phyloP scores from a whole-genome alignment of 495 filamentous ascomycete species.

The Aspergillus campestris region DNA sequence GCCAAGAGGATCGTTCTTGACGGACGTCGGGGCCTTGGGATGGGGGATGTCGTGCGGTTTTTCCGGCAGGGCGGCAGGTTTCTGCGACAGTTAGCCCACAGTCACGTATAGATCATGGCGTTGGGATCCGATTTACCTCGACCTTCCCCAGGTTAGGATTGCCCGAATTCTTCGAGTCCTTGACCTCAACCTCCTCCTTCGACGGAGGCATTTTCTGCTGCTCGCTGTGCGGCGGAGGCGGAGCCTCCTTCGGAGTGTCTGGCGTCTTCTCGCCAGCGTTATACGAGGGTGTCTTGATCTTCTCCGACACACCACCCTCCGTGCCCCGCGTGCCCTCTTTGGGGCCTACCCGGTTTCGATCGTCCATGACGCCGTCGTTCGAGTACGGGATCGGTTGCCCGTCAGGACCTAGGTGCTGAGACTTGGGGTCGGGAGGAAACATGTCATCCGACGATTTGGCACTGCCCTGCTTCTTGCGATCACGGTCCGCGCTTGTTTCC shows the following conservation, averaged over 20 bases:
- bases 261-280: slow-evolving; percentile 64
- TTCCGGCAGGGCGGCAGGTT: slow-evolving; percentile 71
- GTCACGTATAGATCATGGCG: neutral
- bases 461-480: slow-evolving; percentile 41
- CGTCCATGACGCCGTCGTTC: slow-evolving; percentile 89
- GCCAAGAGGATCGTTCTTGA: slow-evolving; percentile 57
- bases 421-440: slow-evolving; percentile 21
- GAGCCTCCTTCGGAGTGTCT: slow-evolving; percentile 74
- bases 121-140: slow-evolving; percentile 46
- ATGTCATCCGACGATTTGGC: slow-evolving; percentile 18
- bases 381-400: slow-evolving; percentile 65
- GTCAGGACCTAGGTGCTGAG: slow-evolving; percentile 39
- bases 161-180: slow-evolving; percentile 27
- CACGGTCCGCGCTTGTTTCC: slow-evolving; percentile 53
- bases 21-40: slow-evolving; percentile 59
- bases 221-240: slow-evolving; percentile 71
- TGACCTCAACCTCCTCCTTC: slow-evolving; percentile 30
- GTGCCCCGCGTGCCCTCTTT: slow-evolving; percentile 82
- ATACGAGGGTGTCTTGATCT: slow-evolving; percentile 59
- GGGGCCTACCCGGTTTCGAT: slow-evolving; percentile 60
- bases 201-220: slow-evolving; percentile 45
- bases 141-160: slow-evolving; percentile 47
- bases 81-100: slow-evolving; percentile 42
- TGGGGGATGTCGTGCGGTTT: slow-evolving; percentile 71
- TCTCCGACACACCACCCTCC: slow-evolving; percentile 78